Evolutionary conservation across 345 rosid genomes (phyloP), one percentile per base, ranked within the genome.

Genomic region (Capsella bursapastoris): DNA sequence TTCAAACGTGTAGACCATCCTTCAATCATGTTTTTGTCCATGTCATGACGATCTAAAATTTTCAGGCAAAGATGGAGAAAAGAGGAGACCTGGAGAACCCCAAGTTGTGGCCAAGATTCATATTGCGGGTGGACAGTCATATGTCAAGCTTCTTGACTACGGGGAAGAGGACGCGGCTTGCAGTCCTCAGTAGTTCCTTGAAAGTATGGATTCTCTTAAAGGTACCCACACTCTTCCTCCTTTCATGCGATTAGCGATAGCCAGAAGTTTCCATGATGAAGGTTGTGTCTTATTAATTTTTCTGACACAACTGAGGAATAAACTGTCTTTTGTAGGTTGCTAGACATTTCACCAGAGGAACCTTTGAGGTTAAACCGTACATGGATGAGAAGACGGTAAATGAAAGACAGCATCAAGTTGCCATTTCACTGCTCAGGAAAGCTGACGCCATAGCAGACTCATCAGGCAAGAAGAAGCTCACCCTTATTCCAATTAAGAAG

Each of bases 201-300:
- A 95, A 90, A 85, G 99, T 89, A 56, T 91, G 97, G 99, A 82
- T 91, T 71, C 89, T 91, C 72, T 78, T 91, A 66, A 91, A 95
- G 97, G 99, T 95, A 84, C 29, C 51, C 65, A 47, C 25, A 63
- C 60, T 69, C 64, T 44, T 57, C 40, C 7, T 27, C 53, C 56
- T 29, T 6, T 41, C n/a, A 32, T 65, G 29, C 5, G 49, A 61
- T 57, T 47, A 14, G 28, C 35, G 16, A 4, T 10, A 32, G 15
- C 10, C 12, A 51, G 12, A 45, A 76, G 52, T 47, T 57, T 16
- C 31, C 65, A 27, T 55, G 16, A 63, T 63, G 10, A 0, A n/a
- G 31, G 61, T n/a, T n/a, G 44, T 75, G 61, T 75, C 59, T 57
- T 64, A 44, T 40, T 13, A 16, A 34, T 34, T 38, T 7, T 51